Percentiles rank a stretch among this genome's conserved stretches.
phyloP scores from a whole-genome alignment of 2,329 filamentous ascomycete species.

The Monilinia aucupariae region DNA sequence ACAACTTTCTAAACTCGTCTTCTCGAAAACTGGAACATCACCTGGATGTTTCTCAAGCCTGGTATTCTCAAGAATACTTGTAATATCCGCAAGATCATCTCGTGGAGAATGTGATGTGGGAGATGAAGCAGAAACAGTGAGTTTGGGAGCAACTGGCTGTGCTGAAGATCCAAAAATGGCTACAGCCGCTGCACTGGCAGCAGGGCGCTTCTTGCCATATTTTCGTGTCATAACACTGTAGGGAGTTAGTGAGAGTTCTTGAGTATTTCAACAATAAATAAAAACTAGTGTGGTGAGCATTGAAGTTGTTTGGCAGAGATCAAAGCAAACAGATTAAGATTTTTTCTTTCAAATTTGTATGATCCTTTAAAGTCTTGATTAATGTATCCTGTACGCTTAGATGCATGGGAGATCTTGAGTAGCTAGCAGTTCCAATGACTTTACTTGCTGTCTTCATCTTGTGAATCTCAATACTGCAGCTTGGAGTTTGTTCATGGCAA shows the following conservation, averaged over 20 bases:
- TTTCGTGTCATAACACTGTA: slow-evolving; percentile 15
- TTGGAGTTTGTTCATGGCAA: neutral
- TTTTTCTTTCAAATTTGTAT: neutral
- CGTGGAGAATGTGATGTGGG: neutral
- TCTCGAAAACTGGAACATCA: neutral
- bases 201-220: slow-evolving; percentile 23
- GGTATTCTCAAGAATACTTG: neutral
- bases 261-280: neutral
- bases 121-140: neutral
- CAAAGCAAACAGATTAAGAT: neutral
- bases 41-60: neutral
- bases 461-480: neutral
- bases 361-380: too few species aligned
- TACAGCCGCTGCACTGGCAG: slow-evolving; percentile 14
- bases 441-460: neutral
- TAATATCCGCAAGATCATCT: neutral
- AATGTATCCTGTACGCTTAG: too few species aligned
- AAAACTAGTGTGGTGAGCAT: neutral
- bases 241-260: neutral
- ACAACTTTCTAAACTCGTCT: neutral
- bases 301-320: neutral
- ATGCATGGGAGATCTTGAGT: neutral
- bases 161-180: slow-evolving; percentile 19
- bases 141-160: neutral
- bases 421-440: neutral